Percentiles rank a stretch among this genome's conserved stretches.
These are phyloP conservation scores for Scutellaria baicalensis DNA, from an alignment of 257 asterid species.

Conservation along the genomic window DNA sequence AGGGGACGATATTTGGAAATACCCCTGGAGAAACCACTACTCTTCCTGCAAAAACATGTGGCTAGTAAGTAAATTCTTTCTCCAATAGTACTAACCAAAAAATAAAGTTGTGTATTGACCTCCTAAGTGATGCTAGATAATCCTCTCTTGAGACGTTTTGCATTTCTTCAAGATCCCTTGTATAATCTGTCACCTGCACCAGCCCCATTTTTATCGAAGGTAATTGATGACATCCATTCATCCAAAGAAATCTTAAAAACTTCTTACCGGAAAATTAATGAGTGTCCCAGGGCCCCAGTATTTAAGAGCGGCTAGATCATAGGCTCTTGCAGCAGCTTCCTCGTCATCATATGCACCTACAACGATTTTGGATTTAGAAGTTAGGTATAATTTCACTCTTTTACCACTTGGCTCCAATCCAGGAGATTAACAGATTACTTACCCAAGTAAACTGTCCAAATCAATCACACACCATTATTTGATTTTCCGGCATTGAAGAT, in stretches of 20 bases:
- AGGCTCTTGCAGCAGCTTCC: conserved; percentile 99
- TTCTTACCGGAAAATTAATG: conserved; percentile 89
- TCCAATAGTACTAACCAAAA: background rate
- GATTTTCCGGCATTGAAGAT: conserved; percentile 25
- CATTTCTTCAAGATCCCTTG: conserved; percentile 98
- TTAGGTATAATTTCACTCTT: conserved; percentile 1
- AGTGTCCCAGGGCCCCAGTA: conserved; percentile 99
- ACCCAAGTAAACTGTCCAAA: conserved; percentile 87
- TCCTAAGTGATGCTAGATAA: conserved; percentile 92
- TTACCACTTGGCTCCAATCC: conserved; percentile 7
- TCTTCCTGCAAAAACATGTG: conserved; percentile 63
- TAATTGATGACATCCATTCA: background rate
- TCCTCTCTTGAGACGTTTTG: conserved; percentile 92
- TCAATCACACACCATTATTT: conserved; percentile 28
- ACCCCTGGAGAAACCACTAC: conserved; percentile 98
- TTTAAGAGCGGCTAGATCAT: conserved; percentile 96
- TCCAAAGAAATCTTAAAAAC: background rate
- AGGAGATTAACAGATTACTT: conserved; percentile 31
- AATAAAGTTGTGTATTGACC: conserved; percentile 32
- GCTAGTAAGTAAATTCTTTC: conserved; percentile 15
- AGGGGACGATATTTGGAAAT: conserved; percentile 88
- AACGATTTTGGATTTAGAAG: conserved; percentile 13
- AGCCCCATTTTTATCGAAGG: conserved; percentile 7
- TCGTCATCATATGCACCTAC: conserved; percentile 97
- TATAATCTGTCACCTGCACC: conserved; percentile 81